phyloP scores from a whole-genome alignment of 208 protist genomes.

The Wallacemonas collosoma region DNA sequence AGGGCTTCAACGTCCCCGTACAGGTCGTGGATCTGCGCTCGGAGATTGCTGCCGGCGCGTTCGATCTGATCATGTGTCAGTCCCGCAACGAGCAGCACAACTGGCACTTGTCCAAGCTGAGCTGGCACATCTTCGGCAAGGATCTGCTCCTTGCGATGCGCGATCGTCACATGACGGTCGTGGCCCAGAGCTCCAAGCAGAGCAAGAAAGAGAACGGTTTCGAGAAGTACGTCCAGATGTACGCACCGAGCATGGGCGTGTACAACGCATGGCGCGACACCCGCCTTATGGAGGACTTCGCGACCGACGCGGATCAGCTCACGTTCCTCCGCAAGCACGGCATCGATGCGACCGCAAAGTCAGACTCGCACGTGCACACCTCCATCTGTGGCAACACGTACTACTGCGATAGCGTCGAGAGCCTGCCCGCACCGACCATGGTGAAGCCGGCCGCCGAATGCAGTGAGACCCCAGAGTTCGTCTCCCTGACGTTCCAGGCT shows the following conservation, averaged over 20 bases:
- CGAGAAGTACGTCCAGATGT: conserved; percentile 86
- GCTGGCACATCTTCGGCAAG: conserved; percentile 85
- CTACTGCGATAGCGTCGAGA: conserved; percentile 66
- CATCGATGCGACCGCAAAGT: conserved; percentile 62
- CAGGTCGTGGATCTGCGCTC: conserved; percentile 91
- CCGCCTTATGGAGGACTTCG: conserved; percentile 84
- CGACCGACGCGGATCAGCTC: conserved; percentile 73
- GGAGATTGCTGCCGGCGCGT: conserved; percentile 80
- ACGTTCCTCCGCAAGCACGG: conserved; percentile 71
- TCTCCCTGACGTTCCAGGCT: conserved; percentile 71
- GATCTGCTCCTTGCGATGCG: conserved; percentile 79
- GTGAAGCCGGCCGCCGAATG: conserved; percentile 68
- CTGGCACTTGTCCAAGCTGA: conserved; percentile 88
- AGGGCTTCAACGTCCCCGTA: conserved; percentile 67
- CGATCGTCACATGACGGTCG: conserved; percentile 76
- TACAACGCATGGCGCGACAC: conserved; percentile 92
- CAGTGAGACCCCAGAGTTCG: conserved; percentile 74
- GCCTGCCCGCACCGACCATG: conserved; percentile 55
- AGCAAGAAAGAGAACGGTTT: conserved; percentile 88
- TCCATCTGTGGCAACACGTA: conserved; percentile 88
- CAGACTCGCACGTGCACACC: conserved; percentile 69
- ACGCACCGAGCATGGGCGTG: conserved; percentile 84
- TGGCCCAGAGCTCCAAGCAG: conserved; percentile 86
- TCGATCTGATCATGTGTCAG: conserved; percentile 89
- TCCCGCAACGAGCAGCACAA: conserved; percentile 81